Evolutionary conservation across 2,329 filamentous ascomycete genomes (phyloP).

Genomic region (Drechslerella dactyloides): DNA sequence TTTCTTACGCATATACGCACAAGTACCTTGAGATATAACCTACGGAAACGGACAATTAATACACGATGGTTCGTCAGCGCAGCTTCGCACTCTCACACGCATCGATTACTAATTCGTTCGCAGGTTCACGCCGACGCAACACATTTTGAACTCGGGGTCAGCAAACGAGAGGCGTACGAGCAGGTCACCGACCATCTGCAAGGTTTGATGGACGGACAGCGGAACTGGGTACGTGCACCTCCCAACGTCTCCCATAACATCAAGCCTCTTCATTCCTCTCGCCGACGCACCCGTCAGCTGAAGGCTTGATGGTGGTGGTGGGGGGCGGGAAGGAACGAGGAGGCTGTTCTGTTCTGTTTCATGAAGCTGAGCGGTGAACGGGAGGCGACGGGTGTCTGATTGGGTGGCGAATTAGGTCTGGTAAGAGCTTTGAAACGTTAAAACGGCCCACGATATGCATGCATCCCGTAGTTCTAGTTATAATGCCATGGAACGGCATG

Average conservation of each 20-base stretch:
- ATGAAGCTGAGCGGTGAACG: constrained; percentile 1
- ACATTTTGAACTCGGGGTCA: constrained; percentile 71
- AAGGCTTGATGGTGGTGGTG: background rate
- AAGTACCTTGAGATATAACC: too few species aligned
- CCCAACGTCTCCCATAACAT: too few species aligned
- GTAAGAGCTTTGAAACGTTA: constrained; percentile 9
- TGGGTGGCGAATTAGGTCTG: constrained; percentile 1
- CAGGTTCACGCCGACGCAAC: constrained; percentile 81
- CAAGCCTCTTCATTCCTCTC: constrained; percentile 9
- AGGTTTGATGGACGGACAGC: constrained; percentile 73
- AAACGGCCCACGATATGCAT: background rate
- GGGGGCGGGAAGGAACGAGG: background rate
- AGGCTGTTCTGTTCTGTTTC: background rate
- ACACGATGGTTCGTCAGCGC: background rate
- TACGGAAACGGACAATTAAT: too few species aligned
- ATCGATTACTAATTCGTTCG: constrained; percentile 3
- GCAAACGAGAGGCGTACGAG: constrained; percentile 74
- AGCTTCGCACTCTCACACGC: background rate
- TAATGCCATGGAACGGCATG: background rate
- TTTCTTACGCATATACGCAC: too few species aligned
- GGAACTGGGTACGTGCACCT: constrained; percentile 72
- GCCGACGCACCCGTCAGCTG: background rate
- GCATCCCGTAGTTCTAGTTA: background rate
- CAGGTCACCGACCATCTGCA: constrained; percentile 75
- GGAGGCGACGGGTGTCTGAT: background rate